Percentiles rank a stretch among this genome's conserved stretches.
Evolutionary conservation across 2,329 filamentous ascomycete species (phyloP).

Genomic region (Phialophora verrucosa): DNA sequence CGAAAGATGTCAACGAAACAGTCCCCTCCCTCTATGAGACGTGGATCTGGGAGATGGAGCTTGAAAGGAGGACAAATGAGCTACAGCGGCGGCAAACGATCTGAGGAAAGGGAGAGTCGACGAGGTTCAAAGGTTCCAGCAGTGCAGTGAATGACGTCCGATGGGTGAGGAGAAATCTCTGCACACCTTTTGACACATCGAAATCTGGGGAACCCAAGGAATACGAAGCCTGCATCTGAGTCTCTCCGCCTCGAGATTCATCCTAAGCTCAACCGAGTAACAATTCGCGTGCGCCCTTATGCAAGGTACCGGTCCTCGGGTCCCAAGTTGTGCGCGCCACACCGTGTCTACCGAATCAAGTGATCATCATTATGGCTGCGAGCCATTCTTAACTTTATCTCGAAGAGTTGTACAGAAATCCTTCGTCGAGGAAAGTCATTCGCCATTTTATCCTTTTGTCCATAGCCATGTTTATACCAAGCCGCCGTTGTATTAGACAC

Average conservation of each 20-base stretch:
- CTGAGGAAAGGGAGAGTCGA: not conserved
- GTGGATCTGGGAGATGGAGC: not conserved
- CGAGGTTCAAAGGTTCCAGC: not conserved
- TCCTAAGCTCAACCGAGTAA: constrained; percentile 10
- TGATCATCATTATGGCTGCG: not conserved
- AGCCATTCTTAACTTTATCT: not conserved
- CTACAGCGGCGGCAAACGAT: not conserved
- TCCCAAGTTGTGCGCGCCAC: not conserved
- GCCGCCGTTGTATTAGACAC: not conserved
- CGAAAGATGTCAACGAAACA: not conserved
- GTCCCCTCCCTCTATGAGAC: not conserved
- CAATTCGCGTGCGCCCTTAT: constrained; percentile 20
- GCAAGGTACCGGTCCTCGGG: constrained; percentile 1
- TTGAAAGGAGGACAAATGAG: not conserved
- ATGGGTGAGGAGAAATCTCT: constrained; percentile 12
- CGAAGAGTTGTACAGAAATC: not conserved
- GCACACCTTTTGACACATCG: constrained; percentile 3
- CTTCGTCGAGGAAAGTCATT: not conserved
- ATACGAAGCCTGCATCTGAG: not conserved
- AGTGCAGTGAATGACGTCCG: constrained; percentile 1
- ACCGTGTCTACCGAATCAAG: not conserved
- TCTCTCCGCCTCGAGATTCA: not conserved
- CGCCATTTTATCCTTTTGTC: not conserved
- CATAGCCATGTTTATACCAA: not conserved
- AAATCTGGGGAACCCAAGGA: constrained; percentile 7